A percentile compares a stretch with the other conserved stretches of the same genome.
Conservation (phyloP, 208 protist species). For the Leishmania major region DNA sequence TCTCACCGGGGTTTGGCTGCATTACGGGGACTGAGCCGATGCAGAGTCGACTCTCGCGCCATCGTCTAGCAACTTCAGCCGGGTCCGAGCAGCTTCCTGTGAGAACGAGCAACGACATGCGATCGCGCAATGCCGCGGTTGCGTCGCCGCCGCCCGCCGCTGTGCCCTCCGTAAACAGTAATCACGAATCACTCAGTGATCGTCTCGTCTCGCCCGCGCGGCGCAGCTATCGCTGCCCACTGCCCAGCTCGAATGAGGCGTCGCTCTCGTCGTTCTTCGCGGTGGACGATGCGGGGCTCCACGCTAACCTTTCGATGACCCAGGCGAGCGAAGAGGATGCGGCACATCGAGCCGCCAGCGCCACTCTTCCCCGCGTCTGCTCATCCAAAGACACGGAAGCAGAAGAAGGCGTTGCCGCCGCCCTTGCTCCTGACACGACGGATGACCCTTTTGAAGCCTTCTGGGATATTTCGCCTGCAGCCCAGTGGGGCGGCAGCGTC, state of each 20-base stretch:
- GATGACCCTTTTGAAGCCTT: background rate
- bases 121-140: background rate
- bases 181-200: background rate
- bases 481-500: background rate
- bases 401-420: background rate
- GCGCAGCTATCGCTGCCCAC: background rate
- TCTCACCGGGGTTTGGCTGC: slow-evolving; percentile 1
- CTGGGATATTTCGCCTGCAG: background rate
- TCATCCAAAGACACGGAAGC: background rate
- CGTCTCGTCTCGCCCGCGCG: background rate
- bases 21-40: background rate
- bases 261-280: background rate
- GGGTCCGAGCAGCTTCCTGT: background rate
- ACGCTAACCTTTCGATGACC: background rate
- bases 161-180: background rate
- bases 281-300: too few relatives aligned
- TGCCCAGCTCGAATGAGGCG: slow-evolving; percentile 1
- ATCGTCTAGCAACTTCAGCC: background rate
- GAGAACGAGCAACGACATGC: background rate
- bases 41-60: slow-evolving; percentile 5
- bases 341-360: background rate
- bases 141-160: background rate
- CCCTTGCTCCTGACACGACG: background rate
- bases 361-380: background rate
- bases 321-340: background rate